Base-by-base conservation (phyloP, 306 rosid genomes). In the Acmispon strigosus region DNA sequence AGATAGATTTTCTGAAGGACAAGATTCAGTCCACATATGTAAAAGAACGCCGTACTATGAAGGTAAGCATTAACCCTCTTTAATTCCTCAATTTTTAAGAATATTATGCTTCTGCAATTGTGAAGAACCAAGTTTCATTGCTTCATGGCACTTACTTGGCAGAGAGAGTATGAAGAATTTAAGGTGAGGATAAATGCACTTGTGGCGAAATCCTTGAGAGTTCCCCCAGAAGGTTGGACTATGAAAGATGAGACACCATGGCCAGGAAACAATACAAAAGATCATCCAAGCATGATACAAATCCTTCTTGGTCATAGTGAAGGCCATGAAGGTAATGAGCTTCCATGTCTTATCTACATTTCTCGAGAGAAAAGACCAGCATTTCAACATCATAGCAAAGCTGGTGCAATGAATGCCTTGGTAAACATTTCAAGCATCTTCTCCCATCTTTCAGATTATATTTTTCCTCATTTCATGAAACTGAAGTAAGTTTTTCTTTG, bases 191-290 rank as follows among this genome's bases (percentile, higher is more conserved):
- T 91, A 61, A 94, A 94, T 80, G 89, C 96, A 62, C 96, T 87
- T 44, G 99, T 90, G 73, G 99, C 97, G 10, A 94, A 91, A 74
- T 85, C 91, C 64, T 16, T 72, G 73, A 87, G 95, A 73, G 81
- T 84, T 80, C 97, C 99, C 10, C 57, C 79, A 18, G 99, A 89
- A 82, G 99, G 99, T 60, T 94, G 99, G 99, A 91, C 89, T 27
- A 86, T 94, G 99, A 88, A 91, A 86, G 99, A 94, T 73, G 99
- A 94, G 75, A 94, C 97, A 48, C 96, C 99, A 66, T 94, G 99
- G 99, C 99, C 99, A 0, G 98, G 98, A 64, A 93, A 93, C 89
- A 93, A 93, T 68, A 67, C 90, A 43, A 88, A 79, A 67, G 99
- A 94, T 80, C 99, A 94, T 72, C 99, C 97, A 9, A 88, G 96